Conservation (phyloP, 2,329 filamentous ascomycete species). For the Paecilomyces sp. region DNA sequence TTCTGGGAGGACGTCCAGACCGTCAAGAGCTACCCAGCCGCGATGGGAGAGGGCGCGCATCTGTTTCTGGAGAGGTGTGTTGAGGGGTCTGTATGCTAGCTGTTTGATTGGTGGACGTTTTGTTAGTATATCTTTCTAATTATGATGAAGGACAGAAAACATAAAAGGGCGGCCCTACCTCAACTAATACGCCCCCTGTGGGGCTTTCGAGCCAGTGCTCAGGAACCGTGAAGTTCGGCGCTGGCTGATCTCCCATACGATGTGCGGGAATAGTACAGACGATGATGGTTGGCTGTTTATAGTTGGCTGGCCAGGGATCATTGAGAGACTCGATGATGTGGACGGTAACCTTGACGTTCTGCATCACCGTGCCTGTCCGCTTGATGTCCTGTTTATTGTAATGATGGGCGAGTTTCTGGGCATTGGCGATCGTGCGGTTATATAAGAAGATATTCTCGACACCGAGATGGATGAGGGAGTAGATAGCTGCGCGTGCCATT, state of each 20-base stretch:
- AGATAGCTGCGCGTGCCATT: slow-evolving; percentile 26
- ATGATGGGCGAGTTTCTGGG: slow-evolving; percentile 12
- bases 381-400: slow-evolving; percentile 5
- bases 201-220: slow-evolving; percentile 31
- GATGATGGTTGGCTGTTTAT: slow-evolving; percentile 31
- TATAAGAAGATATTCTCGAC: slow-evolving; percentile 18
- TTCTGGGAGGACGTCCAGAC: slow-evolving; percentile 32
- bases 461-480: slow-evolving; percentile 16
- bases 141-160: neutral
- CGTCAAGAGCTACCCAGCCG: slow-evolving; percentile 33
- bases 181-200: slow-evolving; percentile 34
- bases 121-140: neutral
- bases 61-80: slow-evolving; percentile 27
- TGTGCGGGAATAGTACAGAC: slow-evolving; percentile 32
- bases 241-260: slow-evolving; percentile 26
- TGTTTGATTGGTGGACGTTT: slow-evolving; percentile 6
- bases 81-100: slow-evolving; percentile 34
- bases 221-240: slow-evolving; percentile 27
- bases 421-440: slow-evolving; percentile 16
- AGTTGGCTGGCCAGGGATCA: slow-evolving; percentile 24
- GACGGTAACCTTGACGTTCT: slow-evolving; percentile 9
- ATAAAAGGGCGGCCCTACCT: slow-evolving; percentile 19
- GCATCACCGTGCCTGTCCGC: neutral
- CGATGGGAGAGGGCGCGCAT: slow-evolving; percentile 28
- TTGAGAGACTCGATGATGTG: slow-evolving; percentile 20